Evolutionary conservation across 1,139 yeast species (phyloP), one percentile per base, ranked within the genome.

Genomic region (Zygoascus hellenicus): DNA sequence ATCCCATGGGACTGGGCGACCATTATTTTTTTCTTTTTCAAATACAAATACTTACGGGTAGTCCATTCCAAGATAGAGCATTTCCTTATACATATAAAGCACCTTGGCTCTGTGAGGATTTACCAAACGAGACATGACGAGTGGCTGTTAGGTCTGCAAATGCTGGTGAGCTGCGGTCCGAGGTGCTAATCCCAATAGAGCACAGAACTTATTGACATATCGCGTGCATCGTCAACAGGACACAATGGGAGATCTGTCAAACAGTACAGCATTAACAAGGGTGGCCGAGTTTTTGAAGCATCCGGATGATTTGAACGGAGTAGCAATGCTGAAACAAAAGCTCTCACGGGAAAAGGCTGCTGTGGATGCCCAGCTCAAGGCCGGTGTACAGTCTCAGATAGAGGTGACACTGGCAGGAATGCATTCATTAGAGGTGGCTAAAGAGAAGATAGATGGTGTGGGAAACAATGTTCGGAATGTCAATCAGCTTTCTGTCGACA

Each of bases 321-420:
- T 81, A 10, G 65, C 72, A 9, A 64, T 70, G 1, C 67, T 82
- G 36, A 76, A 78, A 51, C 81, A 76, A 54, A 86, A 81, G 56
- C 72, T 87, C 48, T 58, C 67, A 38, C 77, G 85, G 53, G 94
- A 87, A 59, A 84, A 83, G 61, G 74, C 83, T 0, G 75, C 84
- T 1, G 68, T 85, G n/a, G 95, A 87, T 56, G 71, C 78, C 48
- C 85, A 84, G 60, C 70, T 87, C 50, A 78, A 77, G 56, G 70
- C 81, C 36, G 81, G 81, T 38, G 80, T 86, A 2, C 78, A 78
- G 57, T 65, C 71, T 3, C 89, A 82, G 57, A 74, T 80, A 48
- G 78, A 78, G 46, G 68, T 77, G 7, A 72, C 81, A 6, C 65
- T 73, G 56, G 51, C 60, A 31, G 72, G 72, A 1, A 50, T 64